Evolutionary conservation across 2,329 filamentous ascomycete genomes (phyloP), one percentile per base, ranked within the genome.

Genomic region (Magnaporthales sp.): DNA sequence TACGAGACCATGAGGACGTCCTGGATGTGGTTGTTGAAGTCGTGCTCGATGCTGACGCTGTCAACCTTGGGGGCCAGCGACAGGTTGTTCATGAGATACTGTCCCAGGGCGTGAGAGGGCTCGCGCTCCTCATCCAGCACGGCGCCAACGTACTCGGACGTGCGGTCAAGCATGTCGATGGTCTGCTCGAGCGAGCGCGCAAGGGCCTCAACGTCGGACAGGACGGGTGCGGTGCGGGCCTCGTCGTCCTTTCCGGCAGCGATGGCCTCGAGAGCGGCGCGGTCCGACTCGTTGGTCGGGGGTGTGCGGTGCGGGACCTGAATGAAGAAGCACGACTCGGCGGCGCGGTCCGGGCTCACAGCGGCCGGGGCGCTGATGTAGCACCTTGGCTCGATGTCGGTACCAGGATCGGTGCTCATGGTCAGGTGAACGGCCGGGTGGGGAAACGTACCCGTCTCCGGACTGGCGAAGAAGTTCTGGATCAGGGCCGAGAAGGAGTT

Each of bases 11-110:
- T 93, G 71, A 99, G 89, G 69, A 99, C 93, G 78, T 99, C 95
- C 83, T 99, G 95, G 79, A 99, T 93, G 83, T 99, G 95, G 84
- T 96, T 97, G 88, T 99, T 99, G 87, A 99, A 99, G 83, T 98
- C 93, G 77, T 90, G 86, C 85, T 99, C 95, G 76, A 99, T 93
- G 77, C 96, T 91, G 69, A 88, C 86, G 51, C 90, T 83, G 74
- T 97, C 92, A 69, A 98, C 95, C 86, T 98, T 99, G 75, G 95
- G 95, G 67, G 94, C 92, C 70, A 99, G 83, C 62, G 91, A 93
- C 70, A 99, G 86, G 54, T 94, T 90, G 78, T 96, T 96, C 84
- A 98, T 91, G 72, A 99, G 84, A 81, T 93, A 96, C 80, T 99
- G 96, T 71, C 93, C 95, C 67, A 99, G 84, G 13, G 93, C 92